phyloP scores from a whole-genome alignment of 208 protist genomes.

The Porcisia hertigi region DNA sequence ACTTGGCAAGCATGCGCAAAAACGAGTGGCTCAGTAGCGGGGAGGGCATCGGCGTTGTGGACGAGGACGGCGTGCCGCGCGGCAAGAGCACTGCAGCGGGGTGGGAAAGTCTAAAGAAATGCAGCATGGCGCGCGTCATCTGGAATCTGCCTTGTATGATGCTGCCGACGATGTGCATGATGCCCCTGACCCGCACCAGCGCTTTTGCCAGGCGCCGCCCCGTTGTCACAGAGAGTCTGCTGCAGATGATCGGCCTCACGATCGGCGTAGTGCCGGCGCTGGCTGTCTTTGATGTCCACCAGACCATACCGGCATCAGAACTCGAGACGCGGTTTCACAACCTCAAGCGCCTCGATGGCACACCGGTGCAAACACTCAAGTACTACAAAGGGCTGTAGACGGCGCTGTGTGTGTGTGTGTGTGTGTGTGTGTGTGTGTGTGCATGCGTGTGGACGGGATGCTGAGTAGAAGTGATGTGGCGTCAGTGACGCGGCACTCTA shows the following conservation, averaged over 20 bases:
- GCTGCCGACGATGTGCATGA: constrained; percentile 87
- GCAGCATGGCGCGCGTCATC: constrained; percentile 70
- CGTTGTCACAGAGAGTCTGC: constrained; percentile 41
- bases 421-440: not conserved
- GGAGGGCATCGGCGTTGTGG: constrained; percentile 77
- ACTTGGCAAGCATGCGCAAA: constrained; percentile 90
- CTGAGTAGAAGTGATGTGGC: not conserved
- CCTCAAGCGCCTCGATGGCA: constrained; percentile 66
- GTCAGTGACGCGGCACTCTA: not conserved
- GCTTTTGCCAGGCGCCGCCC: constrained; percentile 34
- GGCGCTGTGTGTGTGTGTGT: not conserved
- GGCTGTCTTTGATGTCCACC: constrained; percentile 59
- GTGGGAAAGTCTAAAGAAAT: constrained; percentile 76
- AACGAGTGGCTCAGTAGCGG: constrained; percentile 84
- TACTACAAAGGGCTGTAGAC: constrained; percentile 88
- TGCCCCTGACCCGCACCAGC: constrained; percentile 48
- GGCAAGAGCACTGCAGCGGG: constrained; percentile 81
- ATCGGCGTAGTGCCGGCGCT: constrained; percentile 78
- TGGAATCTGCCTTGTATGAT: constrained; percentile 88
- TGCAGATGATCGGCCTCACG: constrained; percentile 74
- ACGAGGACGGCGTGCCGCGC: constrained; percentile 78
- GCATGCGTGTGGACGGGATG: not conserved
- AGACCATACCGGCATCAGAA: constrained; percentile 47
- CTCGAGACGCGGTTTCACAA: constrained; percentile 68
- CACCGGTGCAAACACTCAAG: constrained; percentile 58